phyloP scores from a whole-genome alignment of 2,329 filamentous ascomycete species.

The Fusarium circinatum region DNA sequence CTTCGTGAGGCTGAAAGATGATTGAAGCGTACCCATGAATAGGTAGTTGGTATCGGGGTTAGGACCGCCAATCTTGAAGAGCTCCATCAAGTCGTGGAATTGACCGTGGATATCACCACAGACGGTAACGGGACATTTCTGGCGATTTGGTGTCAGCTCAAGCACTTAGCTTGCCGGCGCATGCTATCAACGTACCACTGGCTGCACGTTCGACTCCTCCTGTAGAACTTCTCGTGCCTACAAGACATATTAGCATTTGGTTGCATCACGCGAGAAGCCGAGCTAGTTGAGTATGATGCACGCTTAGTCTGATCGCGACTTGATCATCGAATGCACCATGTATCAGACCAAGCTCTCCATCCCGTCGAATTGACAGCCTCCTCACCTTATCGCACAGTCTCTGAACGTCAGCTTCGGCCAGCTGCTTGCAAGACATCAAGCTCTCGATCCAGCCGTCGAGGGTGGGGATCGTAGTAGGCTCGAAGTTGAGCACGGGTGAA shows the following conservation, averaged over 20 bases:
- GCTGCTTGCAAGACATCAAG: conserved; percentile 98
- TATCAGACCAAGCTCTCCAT: not conserved
- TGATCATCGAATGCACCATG: not conserved
- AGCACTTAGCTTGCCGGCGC: conserved; percentile 22
- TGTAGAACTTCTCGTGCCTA: conserved; percentile 96
- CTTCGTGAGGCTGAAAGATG: not conserved
- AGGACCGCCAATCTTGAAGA: conserved; percentile 98
- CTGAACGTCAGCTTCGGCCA: conserved; percentile 93
- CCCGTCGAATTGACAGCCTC: not conserved
- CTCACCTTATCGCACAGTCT: conserved; percentile 95
- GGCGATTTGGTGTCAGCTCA: conserved; percentile 44
- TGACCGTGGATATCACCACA: conserved; percentile 99
- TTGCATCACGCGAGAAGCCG: conserved; percentile 47
- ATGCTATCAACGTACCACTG: conserved; percentile 76
- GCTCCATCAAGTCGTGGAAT: conserved; percentile 98
- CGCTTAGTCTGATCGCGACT: conserved; percentile 1
- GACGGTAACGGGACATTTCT: conserved; percentile 99
- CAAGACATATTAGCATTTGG: conserved; percentile 46
- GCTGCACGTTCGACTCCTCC: conserved; percentile 98
- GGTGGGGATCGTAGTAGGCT: conserved; percentile 90
- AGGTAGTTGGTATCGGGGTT: conserved; percentile 99
- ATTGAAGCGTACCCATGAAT: conserved; percentile 83
- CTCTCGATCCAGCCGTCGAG: conserved; percentile 98
- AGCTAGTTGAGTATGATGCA: conserved; percentile 25
- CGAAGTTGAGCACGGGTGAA: conserved; percentile 71